Evolutionary conservation across 2,329 filamentous ascomycete genomes (phyloP).

Genomic region (Cladosporium phlei): DNA sequence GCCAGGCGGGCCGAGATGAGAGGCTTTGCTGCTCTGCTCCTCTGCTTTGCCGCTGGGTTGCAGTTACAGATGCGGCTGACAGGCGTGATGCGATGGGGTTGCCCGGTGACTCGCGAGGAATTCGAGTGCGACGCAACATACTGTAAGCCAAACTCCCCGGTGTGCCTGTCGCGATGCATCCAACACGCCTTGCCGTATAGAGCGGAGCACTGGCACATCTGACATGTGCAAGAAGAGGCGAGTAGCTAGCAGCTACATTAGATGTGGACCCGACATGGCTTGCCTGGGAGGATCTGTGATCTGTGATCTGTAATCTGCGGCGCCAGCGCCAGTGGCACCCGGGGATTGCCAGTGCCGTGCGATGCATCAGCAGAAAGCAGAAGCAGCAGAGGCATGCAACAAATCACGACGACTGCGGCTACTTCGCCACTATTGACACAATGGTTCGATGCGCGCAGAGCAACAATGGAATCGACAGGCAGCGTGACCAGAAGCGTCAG

Average conservation of each 20-base stretch:
- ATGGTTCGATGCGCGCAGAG: background rate
- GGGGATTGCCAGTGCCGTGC: conserved; percentile 4
- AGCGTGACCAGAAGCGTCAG: conserved; percentile 5
- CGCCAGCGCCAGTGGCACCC: too few species aligned
- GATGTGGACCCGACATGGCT: conserved; percentile 2
- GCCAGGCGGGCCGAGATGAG: conserved; percentile 5
- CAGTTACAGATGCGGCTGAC: conserved; percentile 12
- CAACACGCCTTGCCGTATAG: background rate
- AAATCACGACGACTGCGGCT: conserved; percentile 7
- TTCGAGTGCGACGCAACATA: conserved; percentile 4
- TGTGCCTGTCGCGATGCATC: conserved; percentile 6
- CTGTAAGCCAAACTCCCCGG: too few species aligned
- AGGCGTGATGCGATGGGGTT: conserved; percentile 2
- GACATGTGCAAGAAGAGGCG: conserved; percentile 11
- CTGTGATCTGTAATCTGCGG: too few species aligned
- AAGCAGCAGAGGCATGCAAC: too few species aligned
- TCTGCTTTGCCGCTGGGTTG: conserved; percentile 12
- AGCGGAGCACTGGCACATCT: conserved; percentile 8
- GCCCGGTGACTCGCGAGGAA: background rate
- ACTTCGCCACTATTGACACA: conserved; percentile 13
- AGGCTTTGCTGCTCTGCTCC: conserved; percentile 2
- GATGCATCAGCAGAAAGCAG: background rate
- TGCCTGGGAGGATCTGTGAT: conserved; percentile 6
- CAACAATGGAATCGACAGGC: conserved; percentile 9
- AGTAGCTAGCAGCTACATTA: background rate